Evolutionary conservation across 2,329 filamentous ascomycete genomes (phyloP).

Genomic region (Xylaria sp.): DNA sequence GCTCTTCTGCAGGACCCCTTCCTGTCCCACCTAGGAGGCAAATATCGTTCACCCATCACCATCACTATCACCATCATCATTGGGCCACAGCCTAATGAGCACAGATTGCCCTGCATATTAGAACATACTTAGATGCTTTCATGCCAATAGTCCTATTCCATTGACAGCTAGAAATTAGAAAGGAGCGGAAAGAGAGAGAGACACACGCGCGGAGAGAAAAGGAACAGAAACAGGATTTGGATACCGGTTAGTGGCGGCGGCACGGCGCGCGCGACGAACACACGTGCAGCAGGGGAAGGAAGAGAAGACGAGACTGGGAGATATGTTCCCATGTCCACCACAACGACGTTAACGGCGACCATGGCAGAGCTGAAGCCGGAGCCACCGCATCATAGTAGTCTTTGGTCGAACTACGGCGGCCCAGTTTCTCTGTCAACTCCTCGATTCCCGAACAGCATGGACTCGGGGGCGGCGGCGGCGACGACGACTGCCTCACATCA

Average conservation of each 20-base stretch:
- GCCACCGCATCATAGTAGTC: constrained; percentile 66
- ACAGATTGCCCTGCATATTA: constrained; percentile 18
- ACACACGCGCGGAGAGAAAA: background rate
- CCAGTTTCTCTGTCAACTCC: constrained; percentile 64
- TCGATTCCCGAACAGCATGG: constrained; percentile 63
- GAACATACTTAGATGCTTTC: constrained; percentile 18
- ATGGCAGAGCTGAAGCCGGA: constrained; percentile 73
- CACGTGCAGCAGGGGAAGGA: constrained; percentile 18
- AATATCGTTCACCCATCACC: constrained; percentile 33
- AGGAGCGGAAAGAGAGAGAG: constrained; percentile 16
- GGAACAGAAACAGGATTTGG: constrained; percentile 16
- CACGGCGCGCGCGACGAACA: constrained; percentile 37
- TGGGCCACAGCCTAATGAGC: constrained; percentile 28
- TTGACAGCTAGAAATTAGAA: constrained; percentile 31
- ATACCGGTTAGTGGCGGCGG: constrained; percentile 34
- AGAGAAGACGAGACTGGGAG: constrained; percentile 45
- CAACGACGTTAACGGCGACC: constrained; percentile 68
- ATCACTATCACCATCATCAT: constrained; percentile 31
- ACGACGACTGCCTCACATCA: constrained; percentile 58
- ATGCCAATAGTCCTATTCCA: constrained; percentile 17
- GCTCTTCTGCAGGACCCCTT: constrained; percentile 44
- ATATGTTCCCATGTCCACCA: constrained; percentile 71
- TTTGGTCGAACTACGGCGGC: constrained; percentile 68
- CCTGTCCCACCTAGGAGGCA: constrained; percentile 42
- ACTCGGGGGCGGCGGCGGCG: constrained; percentile 59